Percentiles rank a stretch among this genome's conserved stretches.
Conservation (phyloP, 345 rosid species). For the Combretum micranthum region DNA sequence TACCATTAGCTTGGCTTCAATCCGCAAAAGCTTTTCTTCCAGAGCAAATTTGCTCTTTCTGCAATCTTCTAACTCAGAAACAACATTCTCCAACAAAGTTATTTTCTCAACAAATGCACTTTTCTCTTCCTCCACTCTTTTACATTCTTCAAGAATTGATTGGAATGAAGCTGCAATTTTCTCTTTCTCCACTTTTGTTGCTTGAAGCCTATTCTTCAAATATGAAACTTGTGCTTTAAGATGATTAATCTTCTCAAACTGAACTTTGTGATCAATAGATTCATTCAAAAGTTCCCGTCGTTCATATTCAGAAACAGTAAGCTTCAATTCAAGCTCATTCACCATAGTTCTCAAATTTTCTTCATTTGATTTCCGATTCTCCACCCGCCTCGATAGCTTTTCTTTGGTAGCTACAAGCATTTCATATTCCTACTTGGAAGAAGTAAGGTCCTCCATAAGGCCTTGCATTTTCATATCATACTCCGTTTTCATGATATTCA, state of each 20-base stretch:
- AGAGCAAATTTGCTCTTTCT: slow-evolving; percentile 16
- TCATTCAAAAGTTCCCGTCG: slow-evolving; percentile 33
- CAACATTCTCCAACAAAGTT: slow-evolving; percentile 20
- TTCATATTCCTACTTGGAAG: slow-evolving; percentile 27
- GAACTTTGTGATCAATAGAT: slow-evolving; percentile 22
- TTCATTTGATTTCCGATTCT: slow-evolving; percentile 30
- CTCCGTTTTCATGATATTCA: slow-evolving; percentile 17
- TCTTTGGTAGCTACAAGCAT: slow-evolving; percentile 21
- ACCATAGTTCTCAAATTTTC: slow-evolving; percentile 29
- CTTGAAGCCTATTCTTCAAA: slow-evolving; percentile 24
- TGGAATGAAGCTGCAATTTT: slow-evolving; percentile 25
- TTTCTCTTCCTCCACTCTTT: slow-evolving; percentile 32
- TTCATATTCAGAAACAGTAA: slow-evolving; percentile 50
- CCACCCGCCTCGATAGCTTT: slow-evolving; percentile 23
- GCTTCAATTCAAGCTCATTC: slow-evolving; percentile 38
- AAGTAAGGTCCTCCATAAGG: slow-evolving; percentile 29
- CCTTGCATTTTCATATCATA: slow-evolving; percentile 16
- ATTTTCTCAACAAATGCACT: slow-evolving; percentile 23
- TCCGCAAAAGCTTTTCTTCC: slow-evolving; percentile 31
- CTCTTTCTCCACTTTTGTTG: slow-evolving; percentile 24
- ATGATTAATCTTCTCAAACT: slow-evolving; percentile 22
- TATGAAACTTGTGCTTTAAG: slow-evolving; percentile 24
- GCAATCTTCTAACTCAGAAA: slow-evolving; percentile 32
- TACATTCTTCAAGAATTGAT: slow-evolving; percentile 21
- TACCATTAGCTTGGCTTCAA: slow-evolving; percentile 20